Conservation (phyloP, 2,329 filamentous ascomycete species). For the Lasiodiplodia citricola region DNA sequence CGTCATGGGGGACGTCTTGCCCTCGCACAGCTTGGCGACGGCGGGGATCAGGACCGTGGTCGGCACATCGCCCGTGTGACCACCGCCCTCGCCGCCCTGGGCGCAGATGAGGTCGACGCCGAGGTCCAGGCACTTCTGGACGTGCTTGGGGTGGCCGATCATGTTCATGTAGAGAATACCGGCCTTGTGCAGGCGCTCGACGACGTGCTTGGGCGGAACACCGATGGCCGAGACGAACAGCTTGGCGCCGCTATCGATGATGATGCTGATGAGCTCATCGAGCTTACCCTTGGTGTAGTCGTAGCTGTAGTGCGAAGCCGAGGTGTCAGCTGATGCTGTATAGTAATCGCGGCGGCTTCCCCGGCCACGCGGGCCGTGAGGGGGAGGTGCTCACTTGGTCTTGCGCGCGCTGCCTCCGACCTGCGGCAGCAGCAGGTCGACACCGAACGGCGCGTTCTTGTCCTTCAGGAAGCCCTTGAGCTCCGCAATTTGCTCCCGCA, state of each 20-base stretch:
- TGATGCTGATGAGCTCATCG: slow-evolving; percentile 83
- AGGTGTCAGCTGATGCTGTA: slow-evolving; percentile 5
- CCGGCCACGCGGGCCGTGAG: background rate
- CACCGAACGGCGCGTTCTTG: slow-evolving; percentile 94
- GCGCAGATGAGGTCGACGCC: slow-evolving; percentile 97
- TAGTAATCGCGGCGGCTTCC: slow-evolving; percentile 1
- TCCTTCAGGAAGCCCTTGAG: slow-evolving; percentile 86
- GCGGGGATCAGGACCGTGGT: slow-evolving; percentile 92
- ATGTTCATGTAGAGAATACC: slow-evolving; percentile 99
- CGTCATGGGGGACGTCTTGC: slow-evolving; percentile 84
- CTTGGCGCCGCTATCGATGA: slow-evolving; percentile 88
- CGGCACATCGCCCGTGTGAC: slow-evolving; percentile 93
- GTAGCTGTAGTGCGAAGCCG: slow-evolving; percentile 66
- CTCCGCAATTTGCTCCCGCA: slow-evolving; percentile 91
- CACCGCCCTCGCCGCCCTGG: slow-evolving; percentile 96
- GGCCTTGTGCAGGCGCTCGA: slow-evolving; percentile 85
- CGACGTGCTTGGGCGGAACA: slow-evolving; percentile 84
- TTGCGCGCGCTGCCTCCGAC: slow-evolving; percentile 93
- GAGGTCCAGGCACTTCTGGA: slow-evolving; percentile 87
- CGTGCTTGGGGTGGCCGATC: slow-evolving; percentile 99
- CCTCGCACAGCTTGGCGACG: slow-evolving; percentile 80
- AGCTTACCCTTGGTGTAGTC: slow-evolving; percentile 99
- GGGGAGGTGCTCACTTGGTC: slow-evolving; percentile 70
- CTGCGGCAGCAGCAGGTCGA: slow-evolving; percentile 91
- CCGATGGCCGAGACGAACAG: slow-evolving; percentile 98